A percentile compares a stretch with the other conserved stretches of the same genome.
phyloP scores from a whole-genome alignment of 352 stramenopile genomes.

The Pythium brassicae region DNA sequence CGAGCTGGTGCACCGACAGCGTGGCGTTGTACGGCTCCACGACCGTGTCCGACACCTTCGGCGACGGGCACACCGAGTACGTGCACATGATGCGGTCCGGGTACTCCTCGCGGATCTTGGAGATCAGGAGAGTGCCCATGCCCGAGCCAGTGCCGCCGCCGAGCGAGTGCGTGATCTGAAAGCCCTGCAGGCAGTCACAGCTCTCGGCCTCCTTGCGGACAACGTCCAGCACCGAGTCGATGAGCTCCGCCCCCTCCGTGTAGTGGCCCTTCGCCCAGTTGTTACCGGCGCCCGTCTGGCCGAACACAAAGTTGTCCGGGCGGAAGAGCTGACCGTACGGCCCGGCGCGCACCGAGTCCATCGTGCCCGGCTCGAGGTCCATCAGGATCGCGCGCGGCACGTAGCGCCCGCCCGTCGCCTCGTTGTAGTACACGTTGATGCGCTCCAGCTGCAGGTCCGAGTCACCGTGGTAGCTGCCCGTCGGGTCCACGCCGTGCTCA shows the following conservation, averaged over 20 bases:
- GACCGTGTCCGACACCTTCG: conserved; percentile 98
- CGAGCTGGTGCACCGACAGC: conserved; percentile 98
- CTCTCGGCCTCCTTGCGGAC: conserved; percentile 97
- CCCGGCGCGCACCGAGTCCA: conserved; percentile 97
- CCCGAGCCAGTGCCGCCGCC: conserved; percentile 98
- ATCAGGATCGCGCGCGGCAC: conserved; percentile 98
- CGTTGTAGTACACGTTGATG: conserved; percentile 99
- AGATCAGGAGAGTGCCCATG: conserved; percentile 99
- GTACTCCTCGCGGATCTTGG: conserved; percentile 98
- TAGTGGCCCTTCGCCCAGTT: conserved; percentile 99
- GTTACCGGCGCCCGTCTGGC: conserved; percentile 97
- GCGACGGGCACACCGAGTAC: conserved; percentile 98
- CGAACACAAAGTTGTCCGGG: conserved; percentile 99
- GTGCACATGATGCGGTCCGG: conserved; percentile 99
- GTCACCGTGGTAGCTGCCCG: conserved; percentile 93
- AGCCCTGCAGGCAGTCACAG: conserved; percentile 98
- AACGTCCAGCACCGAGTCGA: conserved; percentile 98
- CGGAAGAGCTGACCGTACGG: conserved; percentile 97
- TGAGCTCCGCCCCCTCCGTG: conserved; percentile 97
- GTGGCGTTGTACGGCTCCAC: conserved; percentile 99
- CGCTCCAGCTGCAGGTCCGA: conserved; percentile 96
- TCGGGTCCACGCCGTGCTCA: conserved; percentile 94
- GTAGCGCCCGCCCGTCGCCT: conserved; percentile 96
- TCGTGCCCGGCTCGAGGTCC: conserved; percentile 98
- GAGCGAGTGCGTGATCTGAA: conserved; percentile 99